A percentile compares a stretch with the other conserved stretches of the same genome.
Evolutionary conservation across 208 protist genomes (phyloP).

Genomic region (Leishmania mexicana): DNA sequence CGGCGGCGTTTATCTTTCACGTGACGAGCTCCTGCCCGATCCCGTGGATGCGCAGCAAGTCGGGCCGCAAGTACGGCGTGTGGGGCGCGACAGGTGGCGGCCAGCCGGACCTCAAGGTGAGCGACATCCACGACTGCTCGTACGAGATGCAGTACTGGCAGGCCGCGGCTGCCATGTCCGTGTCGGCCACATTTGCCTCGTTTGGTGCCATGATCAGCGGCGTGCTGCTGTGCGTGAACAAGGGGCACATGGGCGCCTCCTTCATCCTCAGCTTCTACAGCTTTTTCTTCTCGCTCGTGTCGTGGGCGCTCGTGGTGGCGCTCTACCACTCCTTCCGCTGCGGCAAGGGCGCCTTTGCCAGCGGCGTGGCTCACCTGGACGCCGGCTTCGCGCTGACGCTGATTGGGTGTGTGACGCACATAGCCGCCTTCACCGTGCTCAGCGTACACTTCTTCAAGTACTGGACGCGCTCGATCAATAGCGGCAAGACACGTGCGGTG

Average conservation of each 20-base stretch:
- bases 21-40: constrained; percentile 44
- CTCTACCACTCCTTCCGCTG: constrained; percentile 49
- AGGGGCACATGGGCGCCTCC: constrained; percentile 49
- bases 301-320: constrained; percentile 44
- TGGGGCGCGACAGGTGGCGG: constrained; percentile 47
- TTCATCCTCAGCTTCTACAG: constrained; percentile 48
- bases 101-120: constrained; percentile 31
- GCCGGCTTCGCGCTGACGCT: constrained; percentile 49
- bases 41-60: constrained; percentile 38
- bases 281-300: constrained; percentile 37
- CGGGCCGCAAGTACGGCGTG: constrained; percentile 41
- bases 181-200: constrained; percentile 38
- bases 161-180: constrained; percentile 40
- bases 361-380: constrained; percentile 43
- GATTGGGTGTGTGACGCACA: constrained; percentile 35
- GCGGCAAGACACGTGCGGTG: constrained; percentile 29
- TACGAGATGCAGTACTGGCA: constrained; percentile 62
- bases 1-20: constrained; percentile 43
- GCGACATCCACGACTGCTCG: constrained; percentile 43
- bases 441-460: constrained; percentile 35
- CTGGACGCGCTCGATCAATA: constrained; percentile 47
- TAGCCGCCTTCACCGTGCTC: constrained; percentile 36
- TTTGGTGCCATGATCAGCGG: constrained; percentile 33
- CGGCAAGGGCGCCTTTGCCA: constrained; percentile 37
- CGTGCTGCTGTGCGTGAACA: constrained; percentile 32